These are phyloP conservation scores for Metschnikowia cerradonensis DNA, from an alignment of 805 yeast species.

Conservation along the genomic window DNA sequence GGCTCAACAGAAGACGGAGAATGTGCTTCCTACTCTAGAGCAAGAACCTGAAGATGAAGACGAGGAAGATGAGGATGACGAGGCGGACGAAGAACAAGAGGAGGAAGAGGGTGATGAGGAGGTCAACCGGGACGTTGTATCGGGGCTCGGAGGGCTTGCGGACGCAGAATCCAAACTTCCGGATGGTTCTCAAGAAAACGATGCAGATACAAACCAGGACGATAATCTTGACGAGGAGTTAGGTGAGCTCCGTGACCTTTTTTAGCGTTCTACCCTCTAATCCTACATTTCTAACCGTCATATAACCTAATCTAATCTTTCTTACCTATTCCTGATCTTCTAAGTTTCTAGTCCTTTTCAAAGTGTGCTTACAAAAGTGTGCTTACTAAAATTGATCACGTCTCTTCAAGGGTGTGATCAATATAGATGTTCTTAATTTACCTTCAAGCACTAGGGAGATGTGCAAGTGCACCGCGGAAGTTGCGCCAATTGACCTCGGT, in stretches of 20 bases:
- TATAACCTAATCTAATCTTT: too few relatives aligned
- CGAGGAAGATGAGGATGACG: slow-evolving; percentile 12
- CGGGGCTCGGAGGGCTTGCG: slow-evolving; percentile 13
- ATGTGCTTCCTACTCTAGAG: not conserved
- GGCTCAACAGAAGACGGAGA: slow-evolving; percentile 13
- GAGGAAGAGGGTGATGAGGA: slow-evolving; percentile 7
- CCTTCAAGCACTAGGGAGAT: not conserved
- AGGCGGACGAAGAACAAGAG: slow-evolving; percentile 8
- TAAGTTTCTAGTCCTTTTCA: too few relatives aligned
- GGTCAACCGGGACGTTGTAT: slow-evolving; percentile 1
- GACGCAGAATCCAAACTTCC: slow-evolving; percentile 7
- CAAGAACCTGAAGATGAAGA: slow-evolving; percentile 5
- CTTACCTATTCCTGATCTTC: too few relatives aligned
- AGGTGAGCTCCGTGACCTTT: slow-evolving; percentile 31
- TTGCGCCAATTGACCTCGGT: not conserved
- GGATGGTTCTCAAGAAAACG: slow-evolving; percentile 21
- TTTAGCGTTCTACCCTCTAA: slow-evolving; percentile 4
- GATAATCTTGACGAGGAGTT: slow-evolving; percentile 31
- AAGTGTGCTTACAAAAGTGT: too few relatives aligned
- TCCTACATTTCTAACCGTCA: too few relatives aligned
- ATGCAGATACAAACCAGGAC: slow-evolving; percentile 22
- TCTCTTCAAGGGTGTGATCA: not conserved
- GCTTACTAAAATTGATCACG: too few relatives aligned
- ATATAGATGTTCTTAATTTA: not conserved
- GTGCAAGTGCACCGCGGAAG: not conserved